A percentile compares a stretch with the other conserved stretches of the same genome.
These are phyloP conservation scores for Phytophthora europaea DNA, from an alignment of 352 stramenopile species.

Conservation along the genomic window DNA sequence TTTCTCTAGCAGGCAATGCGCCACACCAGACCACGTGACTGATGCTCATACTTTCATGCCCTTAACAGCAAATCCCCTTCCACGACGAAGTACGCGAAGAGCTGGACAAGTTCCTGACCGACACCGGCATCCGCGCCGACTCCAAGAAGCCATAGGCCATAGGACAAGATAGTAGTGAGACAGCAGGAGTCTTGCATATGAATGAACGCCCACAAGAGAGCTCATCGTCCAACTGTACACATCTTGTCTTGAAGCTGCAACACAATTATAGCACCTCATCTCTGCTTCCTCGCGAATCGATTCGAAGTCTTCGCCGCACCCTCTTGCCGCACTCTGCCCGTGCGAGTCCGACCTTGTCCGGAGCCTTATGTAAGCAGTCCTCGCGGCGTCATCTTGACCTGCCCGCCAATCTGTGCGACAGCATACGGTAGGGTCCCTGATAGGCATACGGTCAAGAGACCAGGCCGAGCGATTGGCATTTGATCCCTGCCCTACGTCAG, in stretches of 20 bases:
- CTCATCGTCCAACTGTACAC: slow-evolving; percentile 4
- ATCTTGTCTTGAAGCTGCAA: slow-evolving; percentile 8
- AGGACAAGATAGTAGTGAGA: not conserved
- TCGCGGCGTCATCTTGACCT: slow-evolving; percentile 17
- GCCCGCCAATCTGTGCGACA: slow-evolving; percentile 6
- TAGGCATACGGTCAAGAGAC: slow-evolving; percentile 20
- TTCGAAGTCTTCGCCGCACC: not conserved
- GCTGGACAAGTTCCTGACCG: slow-evolving; percentile 38
- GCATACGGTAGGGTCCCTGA: not conserved
- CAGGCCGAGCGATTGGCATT: slow-evolving; percentile 9
- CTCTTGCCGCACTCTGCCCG: not conserved
- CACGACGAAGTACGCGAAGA: slow-evolving; percentile 41
- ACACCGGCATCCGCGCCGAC: slow-evolving; percentile 8
- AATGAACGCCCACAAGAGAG: slow-evolving; percentile 6
- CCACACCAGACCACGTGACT: not conserved
- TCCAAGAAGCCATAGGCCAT: slow-evolving; percentile 19
- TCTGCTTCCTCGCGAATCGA: not conserved
- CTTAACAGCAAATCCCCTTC: slow-evolving; percentile 33
- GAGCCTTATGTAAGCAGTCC: slow-evolving; percentile 27
- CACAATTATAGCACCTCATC: not conserved
- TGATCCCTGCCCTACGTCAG: slow-evolving; percentile 7
- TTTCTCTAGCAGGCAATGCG: not conserved
- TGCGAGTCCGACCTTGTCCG: slow-evolving; percentile 23
- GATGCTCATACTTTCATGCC: not conserved
- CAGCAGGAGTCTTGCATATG: slow-evolving; percentile 21